Evolutionary conservation across 2,329 filamentous ascomycete species (phyloP).

Genomic region (Aspergillus floridensis): DNA sequence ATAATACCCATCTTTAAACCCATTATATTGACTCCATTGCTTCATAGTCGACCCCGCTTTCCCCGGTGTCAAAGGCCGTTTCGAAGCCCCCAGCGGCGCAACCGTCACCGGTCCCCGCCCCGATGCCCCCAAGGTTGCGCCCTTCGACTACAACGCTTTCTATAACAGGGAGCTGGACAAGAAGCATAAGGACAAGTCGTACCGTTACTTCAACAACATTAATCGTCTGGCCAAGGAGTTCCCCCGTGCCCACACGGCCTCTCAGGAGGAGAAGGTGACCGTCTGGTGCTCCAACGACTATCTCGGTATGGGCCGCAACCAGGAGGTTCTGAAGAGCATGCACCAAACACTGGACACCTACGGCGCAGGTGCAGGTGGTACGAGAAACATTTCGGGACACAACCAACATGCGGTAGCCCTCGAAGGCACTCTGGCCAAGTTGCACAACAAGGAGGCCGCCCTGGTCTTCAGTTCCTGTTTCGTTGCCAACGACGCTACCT

Average conservation of each 20-base stretch:
- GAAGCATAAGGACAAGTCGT: conserved; percentile 99
- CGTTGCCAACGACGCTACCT: conserved; percentile 94
- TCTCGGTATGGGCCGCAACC: conserved; percentile 93
- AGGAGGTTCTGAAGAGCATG: conserved; percentile 83
- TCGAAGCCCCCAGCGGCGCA: conserved; percentile 22
- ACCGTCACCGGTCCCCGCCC: conserved; percentile 45
- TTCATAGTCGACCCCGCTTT: conserved; percentile 24
- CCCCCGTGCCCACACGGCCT: conserved; percentile 86
- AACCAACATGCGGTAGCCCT: conserved; percentile 89
- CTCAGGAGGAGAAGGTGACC: conserved; percentile 79
- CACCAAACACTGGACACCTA: conserved; percentile 93
- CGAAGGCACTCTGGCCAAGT: conserved; percentile 76
- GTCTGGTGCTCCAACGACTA: conserved; percentile 99
- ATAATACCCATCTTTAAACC: background rate
- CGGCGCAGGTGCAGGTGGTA: conserved; percentile 90
- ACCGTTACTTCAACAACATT: conserved; percentile 99
- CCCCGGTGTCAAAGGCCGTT: conserved; percentile 20
- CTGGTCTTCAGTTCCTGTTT: conserved; percentile 98
- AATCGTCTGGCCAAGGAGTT: conserved; percentile 96
- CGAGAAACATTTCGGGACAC: conserved; percentile 95
- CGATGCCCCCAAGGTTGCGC: conserved; percentile 50
- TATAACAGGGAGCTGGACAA: conserved; percentile 88
- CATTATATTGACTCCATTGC: background rate
- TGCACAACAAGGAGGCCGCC: conserved; percentile 89
- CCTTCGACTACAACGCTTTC: conserved; percentile 89